Evolutionary conservation across 169 alveolate species (phyloP), one percentile per base, ranked within the genome.

Genomic region (Babesia sp.): DNA sequence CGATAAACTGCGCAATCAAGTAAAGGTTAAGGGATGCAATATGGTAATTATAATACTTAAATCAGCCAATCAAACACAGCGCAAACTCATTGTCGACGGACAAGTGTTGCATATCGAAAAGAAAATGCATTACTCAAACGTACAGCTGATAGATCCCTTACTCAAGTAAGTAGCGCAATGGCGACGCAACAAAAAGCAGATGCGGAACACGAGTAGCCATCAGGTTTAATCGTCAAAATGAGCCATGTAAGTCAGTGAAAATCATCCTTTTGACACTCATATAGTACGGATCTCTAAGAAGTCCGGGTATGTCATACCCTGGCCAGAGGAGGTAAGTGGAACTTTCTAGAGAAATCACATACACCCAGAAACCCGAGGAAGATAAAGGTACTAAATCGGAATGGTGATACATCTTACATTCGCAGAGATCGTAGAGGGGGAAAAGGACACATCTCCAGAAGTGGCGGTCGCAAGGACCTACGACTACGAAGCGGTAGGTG

Each of bases 41-140:
- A 69, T 91, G 91, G 92, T 76, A 64, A 26, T 44, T 7, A n/a
- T 26, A 9, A 12, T 22, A 31, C 20, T 39, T 72, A 42, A 41
- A 26, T 14, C 41, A 58, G n/a, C n/a, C 20, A 67, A 12, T 20
- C 64, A 33, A 14, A 22, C 20, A 3, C 31, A 70, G 92, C 76
- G 87, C 76, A 90, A 73, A 61, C 64, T 78, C 45, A 70, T 44
- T 55, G 67, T 74, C 54, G 94, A 84, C 61, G 85, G 86, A 56
- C 91, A 75, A 71, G 79, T 54, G 55, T 91, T 84, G 42, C 74
- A 72, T n/a, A 85, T 90, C 16, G 90, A 91, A 67, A 85, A 90
- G 94, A 94, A 84, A 46, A 81, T 94, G 16, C 97, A 94, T 85
- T 91, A 92, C 59, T 93, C 97, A 5, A 94, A 93, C 60, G 96